Conservation (phyloP, 192 early-diverging fungal species). For the Chytriomyces confervae region DNA sequence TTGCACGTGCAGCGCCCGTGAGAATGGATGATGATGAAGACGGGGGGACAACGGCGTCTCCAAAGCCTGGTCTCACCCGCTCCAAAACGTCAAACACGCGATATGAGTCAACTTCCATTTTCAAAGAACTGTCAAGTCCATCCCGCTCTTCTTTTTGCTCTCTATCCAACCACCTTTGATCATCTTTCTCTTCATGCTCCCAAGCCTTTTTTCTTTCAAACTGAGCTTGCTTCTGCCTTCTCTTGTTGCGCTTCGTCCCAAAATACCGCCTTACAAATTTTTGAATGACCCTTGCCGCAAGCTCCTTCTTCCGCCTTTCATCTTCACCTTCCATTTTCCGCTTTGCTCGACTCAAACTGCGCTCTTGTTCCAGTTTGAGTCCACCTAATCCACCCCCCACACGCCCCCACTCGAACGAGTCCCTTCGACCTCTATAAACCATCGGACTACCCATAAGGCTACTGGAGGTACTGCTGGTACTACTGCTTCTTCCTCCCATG, state of each 20-base stretch:
- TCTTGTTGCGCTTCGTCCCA: background rate
- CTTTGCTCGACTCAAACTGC: too few relatives aligned
- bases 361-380: too few relatives aligned
- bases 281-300: background rate
- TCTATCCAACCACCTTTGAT: background rate
- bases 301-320: background rate
- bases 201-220: background rate
- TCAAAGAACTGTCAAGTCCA: background rate
- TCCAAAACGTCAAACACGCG: constrained; percentile 21
- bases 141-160: background rate
- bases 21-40: too few relatives aligned
- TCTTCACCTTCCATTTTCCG: too few relatives aligned
- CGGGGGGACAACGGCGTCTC: background rate
- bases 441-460: too few relatives aligned
- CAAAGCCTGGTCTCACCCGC: constrained; percentile 21
- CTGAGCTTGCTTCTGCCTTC: background rate
- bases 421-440: too few relatives aligned
- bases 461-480: too few relatives aligned
- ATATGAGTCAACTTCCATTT: constrained; percentile 3
- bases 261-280: background rate
- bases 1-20: too few relatives aligned
- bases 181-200: background rate
- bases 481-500: too few relatives aligned
- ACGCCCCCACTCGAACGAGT: too few relatives aligned
- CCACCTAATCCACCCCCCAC: too few relatives aligned